phyloP scores from a whole-genome alignment of 2,329 filamentous ascomycete species.

The Aspergillus puulaauensis region DNA sequence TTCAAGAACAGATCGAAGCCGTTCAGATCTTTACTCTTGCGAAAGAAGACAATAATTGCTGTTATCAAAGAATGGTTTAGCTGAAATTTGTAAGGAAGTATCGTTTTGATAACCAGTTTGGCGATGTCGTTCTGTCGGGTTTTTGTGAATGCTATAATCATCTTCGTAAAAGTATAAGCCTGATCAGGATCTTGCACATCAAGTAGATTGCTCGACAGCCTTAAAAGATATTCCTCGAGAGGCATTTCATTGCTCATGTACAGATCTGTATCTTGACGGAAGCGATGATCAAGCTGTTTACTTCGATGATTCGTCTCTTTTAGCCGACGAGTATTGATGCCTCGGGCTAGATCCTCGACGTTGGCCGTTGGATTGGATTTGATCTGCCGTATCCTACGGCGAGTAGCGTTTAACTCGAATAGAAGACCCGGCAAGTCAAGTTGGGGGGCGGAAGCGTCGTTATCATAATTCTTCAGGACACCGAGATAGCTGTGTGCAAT shows the following conservation, averaged over 20 bases:
- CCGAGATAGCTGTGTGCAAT: slow-evolving; percentile 41
- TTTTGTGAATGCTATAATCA: slow-evolving; percentile 40
- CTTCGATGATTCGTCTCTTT: slow-evolving; percentile 19
- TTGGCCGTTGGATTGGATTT: slow-evolving; percentile 24
- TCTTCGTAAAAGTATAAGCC: slow-evolving; percentile 29
- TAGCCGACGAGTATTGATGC: slow-evolving; percentile 22
- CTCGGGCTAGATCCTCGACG: slow-evolving; percentile 33
- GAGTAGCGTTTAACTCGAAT: slow-evolving; percentile 32
- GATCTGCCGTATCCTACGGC: slow-evolving; percentile 31
- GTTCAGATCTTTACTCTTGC: slow-evolving; percentile 41
- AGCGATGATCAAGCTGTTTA: slow-evolving; percentile 26
- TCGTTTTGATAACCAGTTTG: slow-evolving; percentile 37
- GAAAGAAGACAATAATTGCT: slow-evolving; percentile 37
- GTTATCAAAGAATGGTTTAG: slow-evolving; percentile 37
- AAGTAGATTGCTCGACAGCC: slow-evolving; percentile 36
- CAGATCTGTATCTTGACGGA: slow-evolving; percentile 29
- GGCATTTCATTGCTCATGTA: slow-evolving; percentile 31
- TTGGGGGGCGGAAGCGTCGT: slow-evolving; percentile 28
- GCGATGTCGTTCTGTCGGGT: slow-evolving; percentile 41
- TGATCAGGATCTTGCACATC: slow-evolving; percentile 38
- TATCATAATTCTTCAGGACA: slow-evolving; percentile 30
- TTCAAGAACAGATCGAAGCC: slow-evolving; percentile 42
- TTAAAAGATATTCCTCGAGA: slow-evolving; percentile 36
- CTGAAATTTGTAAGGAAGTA: slow-evolving; percentile 39
- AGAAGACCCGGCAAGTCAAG: slow-evolving; percentile 34